Conservation (phyloP, 768 basidiomycete genomes). For the Calocera cornea region DNA sequence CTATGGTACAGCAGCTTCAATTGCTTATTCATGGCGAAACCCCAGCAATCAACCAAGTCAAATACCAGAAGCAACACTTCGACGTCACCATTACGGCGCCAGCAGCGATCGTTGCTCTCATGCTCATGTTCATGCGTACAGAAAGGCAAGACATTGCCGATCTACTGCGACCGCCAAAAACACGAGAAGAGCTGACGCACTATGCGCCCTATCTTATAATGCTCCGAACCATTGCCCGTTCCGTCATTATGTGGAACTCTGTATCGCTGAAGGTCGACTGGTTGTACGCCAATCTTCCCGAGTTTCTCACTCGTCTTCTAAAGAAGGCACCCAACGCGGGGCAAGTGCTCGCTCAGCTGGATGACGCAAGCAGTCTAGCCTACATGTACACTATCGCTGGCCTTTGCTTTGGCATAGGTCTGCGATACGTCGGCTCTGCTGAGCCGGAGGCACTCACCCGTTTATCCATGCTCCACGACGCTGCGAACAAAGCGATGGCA, state of each 20-base stretch:
- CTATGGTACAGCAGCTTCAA: conserved; percentile 52
- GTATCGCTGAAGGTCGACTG: conserved; percentile 62
- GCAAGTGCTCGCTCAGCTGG: conserved; percentile 31
- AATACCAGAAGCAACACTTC: conserved; percentile 36
- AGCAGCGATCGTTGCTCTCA: conserved; percentile 78
- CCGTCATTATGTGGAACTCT: conserved; percentile 75
- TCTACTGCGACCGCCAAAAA: conserved; percentile 69
- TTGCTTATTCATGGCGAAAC: conserved; percentile 62
- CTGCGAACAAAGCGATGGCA: conserved; percentile 7
- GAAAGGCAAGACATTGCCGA: conserved; percentile 75
- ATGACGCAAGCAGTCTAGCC: conserved; percentile 71
- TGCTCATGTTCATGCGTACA: conserved; percentile 84
- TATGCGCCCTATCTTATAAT: conserved; percentile 82
- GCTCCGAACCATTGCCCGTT: conserved; percentile 59
- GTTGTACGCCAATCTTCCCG: conserved; percentile 38
- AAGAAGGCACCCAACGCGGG: conserved; percentile 26
- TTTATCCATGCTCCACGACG: neutral
- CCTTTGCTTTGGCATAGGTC: conserved; percentile 76
- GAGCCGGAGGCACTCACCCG: conserved; percentile 51
- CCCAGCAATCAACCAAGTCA: neutral
- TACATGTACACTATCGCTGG: conserved; percentile 86
- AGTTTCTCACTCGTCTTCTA: conserved; percentile 51
- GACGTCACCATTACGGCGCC: conserved; percentile 87
- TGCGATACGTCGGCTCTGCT: conserved; percentile 92
- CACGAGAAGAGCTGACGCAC: conserved; percentile 61